phyloP scores from a whole-genome alignment of 2,329 filamentous ascomycete genomes.

The Lasiodiplodia citricola region DNA sequence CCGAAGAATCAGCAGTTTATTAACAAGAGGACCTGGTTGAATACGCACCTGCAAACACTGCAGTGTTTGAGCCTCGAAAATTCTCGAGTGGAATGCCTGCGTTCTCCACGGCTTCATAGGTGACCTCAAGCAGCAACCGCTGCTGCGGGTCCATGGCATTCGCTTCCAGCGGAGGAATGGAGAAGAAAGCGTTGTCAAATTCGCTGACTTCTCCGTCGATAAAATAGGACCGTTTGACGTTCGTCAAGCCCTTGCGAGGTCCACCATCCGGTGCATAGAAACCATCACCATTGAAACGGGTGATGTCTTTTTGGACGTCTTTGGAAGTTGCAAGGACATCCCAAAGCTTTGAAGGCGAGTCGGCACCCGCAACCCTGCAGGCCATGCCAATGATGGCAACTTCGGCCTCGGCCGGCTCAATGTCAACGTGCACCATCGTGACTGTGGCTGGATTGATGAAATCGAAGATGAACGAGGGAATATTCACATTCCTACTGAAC shows the following conservation, averaged over 20 bases:
- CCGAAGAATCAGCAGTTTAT: no score
- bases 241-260: no score
- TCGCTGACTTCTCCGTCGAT: constrained; percentile 26
- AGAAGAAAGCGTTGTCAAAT: constrained; percentile 32
- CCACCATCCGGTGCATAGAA: constrained; percentile 26
- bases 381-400: constrained; percentile 29
- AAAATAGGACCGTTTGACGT: constrained; percentile 18
- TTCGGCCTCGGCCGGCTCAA: no score
- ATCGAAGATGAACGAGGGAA: no score
- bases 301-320: constrained; percentile 38
- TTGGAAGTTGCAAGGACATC: constrained; percentile 34
- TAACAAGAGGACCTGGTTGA: no score
- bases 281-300: constrained; percentile 40
- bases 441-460: no score
- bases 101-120: constrained; percentile 31
- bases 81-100: background rate
- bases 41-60: constrained; percentile 26
- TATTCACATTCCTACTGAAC: no score
- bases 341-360: constrained; percentile 38
- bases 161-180: constrained; percentile 28
- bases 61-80: background rate
- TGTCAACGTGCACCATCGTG: no score
- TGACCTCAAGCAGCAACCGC: constrained; percentile 30
- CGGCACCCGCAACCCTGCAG: constrained; percentile 36
- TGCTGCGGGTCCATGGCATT: constrained; percentile 30